Percentiles rank a stretch among this genome's conserved stretches.
Conservation (phyloP, 495 filamentous ascomycete genomes). For the Penicillium alfredii region DNA sequence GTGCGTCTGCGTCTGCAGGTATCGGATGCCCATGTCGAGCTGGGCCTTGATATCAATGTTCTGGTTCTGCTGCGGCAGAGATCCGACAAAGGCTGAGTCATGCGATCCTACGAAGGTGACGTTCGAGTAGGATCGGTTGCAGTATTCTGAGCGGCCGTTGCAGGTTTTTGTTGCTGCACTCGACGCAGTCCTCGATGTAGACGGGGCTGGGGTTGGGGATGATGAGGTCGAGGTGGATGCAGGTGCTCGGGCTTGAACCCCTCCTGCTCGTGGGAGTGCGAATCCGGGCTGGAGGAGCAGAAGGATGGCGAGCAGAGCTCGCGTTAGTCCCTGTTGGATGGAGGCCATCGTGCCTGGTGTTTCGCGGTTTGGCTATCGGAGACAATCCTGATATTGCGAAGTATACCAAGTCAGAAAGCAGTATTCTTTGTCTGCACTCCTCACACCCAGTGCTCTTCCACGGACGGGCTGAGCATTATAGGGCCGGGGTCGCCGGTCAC, state of each 20-base stretch:
- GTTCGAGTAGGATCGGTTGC: slow-evolving; percentile 55
- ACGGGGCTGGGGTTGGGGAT: slow-evolving; percentile 1
- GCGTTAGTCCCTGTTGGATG: slow-evolving; percentile 2
- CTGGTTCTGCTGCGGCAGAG: slow-evolving; percentile 59
- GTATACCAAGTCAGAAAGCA: too few species aligned
- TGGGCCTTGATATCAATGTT: slow-evolving; percentile 58
- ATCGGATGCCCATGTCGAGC: slow-evolving; percentile 61
- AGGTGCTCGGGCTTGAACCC: slow-evolving; percentile 2
- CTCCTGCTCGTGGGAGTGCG: not conserved
- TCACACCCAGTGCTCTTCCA: too few species aligned
- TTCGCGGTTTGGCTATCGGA: too few species aligned
- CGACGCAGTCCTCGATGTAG: too few species aligned
- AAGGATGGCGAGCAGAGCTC: slow-evolving; percentile 8
- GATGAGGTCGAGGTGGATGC: slow-evolving; percentile 3
- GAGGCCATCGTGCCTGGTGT: slow-evolving; percentile 4
- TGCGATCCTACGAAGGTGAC: slow-evolving; percentile 66
- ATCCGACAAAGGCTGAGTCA: slow-evolving; percentile 59
- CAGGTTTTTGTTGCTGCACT: slow-evolving; percentile 36
- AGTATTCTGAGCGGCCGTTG: slow-evolving; percentile 62
- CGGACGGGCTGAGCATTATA: too few species aligned
- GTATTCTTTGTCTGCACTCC: too few species aligned
- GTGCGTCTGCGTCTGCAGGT: slow-evolving; percentile 67
- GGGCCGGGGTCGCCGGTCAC: not conserved
- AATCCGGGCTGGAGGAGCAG: slow-evolving; percentile 10
- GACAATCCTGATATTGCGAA: too few species aligned